Evolutionary conservation across 345 rosid species (phyloP).

Genomic region (Melaleuca alternifolia): DNA sequence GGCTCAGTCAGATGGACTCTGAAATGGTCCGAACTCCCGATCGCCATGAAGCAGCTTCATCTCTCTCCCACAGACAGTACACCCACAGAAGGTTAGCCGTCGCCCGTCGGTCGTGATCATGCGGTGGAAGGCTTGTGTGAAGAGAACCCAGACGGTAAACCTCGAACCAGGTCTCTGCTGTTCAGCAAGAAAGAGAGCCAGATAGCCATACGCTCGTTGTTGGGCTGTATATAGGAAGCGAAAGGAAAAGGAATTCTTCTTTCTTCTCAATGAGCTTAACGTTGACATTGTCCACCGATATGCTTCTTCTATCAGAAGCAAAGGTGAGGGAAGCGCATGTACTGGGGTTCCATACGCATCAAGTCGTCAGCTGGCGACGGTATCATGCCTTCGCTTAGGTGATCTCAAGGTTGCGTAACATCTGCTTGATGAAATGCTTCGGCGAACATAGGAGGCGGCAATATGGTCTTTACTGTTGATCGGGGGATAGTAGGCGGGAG

Average conservation of each 20-base stretch:
- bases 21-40: neutral
- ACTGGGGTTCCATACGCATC: neutral
- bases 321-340: neutral
- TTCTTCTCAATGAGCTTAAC: neutral
- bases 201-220: neutral
- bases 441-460: neutral
- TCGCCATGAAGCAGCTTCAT: neutral
- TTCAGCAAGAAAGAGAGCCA: neutral
- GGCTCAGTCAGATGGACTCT: neutral
- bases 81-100: neutral
- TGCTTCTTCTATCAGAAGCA: neutral
- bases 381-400: neutral
- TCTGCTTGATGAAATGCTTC: neutral
- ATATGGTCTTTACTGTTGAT: neutral
- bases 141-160: neutral
- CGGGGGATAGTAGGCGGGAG: neutral
- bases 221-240: neutral
- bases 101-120: neutral
- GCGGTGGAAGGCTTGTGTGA: neutral
- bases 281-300: neutral
- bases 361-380: neutral
- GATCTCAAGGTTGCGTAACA: neutral
- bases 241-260: neutral
- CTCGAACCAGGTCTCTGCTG: neutral
- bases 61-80: neutral